Evolutionary conservation across 768 basidiomycete genomes (phyloP), one percentile per base, ranked within the genome.

Genomic region (Amanita rubescens): DNA sequence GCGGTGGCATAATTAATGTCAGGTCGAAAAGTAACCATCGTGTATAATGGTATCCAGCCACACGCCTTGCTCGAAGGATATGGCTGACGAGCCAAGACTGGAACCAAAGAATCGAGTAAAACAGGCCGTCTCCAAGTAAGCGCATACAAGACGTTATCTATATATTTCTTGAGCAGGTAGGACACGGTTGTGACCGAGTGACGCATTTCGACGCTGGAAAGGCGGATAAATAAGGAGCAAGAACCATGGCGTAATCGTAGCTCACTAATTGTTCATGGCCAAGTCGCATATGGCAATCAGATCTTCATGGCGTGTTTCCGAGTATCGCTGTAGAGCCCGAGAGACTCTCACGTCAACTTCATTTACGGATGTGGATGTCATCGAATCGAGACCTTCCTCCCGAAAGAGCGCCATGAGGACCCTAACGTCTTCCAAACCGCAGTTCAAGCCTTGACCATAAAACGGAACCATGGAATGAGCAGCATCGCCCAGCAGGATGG

Each of bases 391-490:
- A 14, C 77, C 76, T 67, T 87, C 83, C 55, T 84, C 76, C 53
- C 80, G 79, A 62, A 97, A 75, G 53, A 94, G 71, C 27, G 81
- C 76, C 55, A 84, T 80, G 59, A 99, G 77, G 49, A 98, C 81
- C 59, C 96, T 83, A 61, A 98, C 94, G 68, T 99, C 95, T 71
- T 99, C 95, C 49, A 99, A 79, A 14, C 95, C 95, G 65, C 94
- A 96, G 65, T 99, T 99, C 60, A 98, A 78, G 38, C 95, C 95
- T 76, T 99, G 95, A 39, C 95, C 90, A 66, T 89, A 94, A 72
- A 94, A 94, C 57, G 95, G 94, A n/a, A 94, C 94, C 94, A 98
- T 97, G 39, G 92, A 88, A 69, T 99, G 95, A 10, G 93, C 91
- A 37, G 95, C 87, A 69, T 99, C 95, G 52, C 95, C 95, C 47